Evolutionary conservation across 108 stramenopile genomes (phyloP).

Genomic region (Nitzschia sp.): DNA sequence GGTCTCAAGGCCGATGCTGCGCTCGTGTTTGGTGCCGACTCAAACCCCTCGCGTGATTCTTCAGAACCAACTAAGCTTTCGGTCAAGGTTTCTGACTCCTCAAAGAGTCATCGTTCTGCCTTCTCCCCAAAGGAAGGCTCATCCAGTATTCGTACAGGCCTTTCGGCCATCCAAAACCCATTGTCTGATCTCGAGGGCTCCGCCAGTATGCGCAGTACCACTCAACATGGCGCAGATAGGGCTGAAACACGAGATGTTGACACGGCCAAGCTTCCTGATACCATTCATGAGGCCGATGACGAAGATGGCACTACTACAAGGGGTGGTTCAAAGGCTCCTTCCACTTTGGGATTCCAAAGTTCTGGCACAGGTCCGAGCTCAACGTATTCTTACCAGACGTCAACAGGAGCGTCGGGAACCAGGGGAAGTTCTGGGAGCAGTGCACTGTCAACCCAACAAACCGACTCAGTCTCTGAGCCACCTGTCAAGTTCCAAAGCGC

Average conservation of each 20-base stretch:
- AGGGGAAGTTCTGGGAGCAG: background rate
- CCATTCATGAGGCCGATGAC: slow-evolving; percentile 25
- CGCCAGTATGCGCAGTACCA: slow-evolving; percentile 12
- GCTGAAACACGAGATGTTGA: background rate
- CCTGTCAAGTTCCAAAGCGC: too few relatives aligned
- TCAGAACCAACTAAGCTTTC: background rate
- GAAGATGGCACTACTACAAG: slow-evolving; percentile 12
- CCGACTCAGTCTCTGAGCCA: background rate
- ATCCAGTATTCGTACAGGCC: slow-evolving; percentile 32
- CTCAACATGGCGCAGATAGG: background rate
- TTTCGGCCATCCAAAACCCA: slow-evolving; percentile 29
- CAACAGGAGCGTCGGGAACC: slow-evolving; percentile 1
- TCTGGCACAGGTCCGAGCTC: background rate
- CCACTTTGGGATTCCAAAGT: slow-evolving; percentile 2
- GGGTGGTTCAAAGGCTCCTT: background rate
- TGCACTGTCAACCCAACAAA: background rate
- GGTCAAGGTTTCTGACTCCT: slow-evolving; percentile 20
- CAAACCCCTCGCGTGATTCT: background rate
- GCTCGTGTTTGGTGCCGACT: background rate
- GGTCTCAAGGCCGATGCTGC: slow-evolving; percentile 6
- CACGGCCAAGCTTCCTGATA: slow-evolving; percentile 11
- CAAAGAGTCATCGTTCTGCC: slow-evolving; percentile 23
- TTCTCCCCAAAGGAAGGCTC: slow-evolving; percentile 16
- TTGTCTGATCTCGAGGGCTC: slow-evolving; percentile 7
- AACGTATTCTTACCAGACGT: background rate